Base-by-base conservation (phyloP, 176 grass and related monocot species). In the Triticum dicoccoides region DNA sequence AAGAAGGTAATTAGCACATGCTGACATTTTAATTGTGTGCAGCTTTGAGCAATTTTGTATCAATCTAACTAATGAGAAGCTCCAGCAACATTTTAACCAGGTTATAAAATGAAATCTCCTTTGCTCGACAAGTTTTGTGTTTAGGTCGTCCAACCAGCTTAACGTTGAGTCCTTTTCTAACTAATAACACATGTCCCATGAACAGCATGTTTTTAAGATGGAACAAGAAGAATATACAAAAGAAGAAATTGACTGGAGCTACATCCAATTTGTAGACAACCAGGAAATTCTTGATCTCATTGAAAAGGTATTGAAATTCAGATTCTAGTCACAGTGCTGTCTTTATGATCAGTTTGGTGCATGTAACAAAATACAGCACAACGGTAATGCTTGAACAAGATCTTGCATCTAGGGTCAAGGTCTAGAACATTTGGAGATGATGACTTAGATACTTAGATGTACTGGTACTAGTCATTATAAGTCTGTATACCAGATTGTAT, bases 21-120 rank as follows among this genome's bases (percentile, higher is more conserved):
- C 39, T 92, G 33, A 90, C 62, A 86, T 61, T 47, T 90, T 85
- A 9, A 81, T 78, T 15, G 79, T 89, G 37, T 88, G 84, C 93
- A 98, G 93, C 84, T 98, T 98, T 89, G 96, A 98, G 91, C 96
- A 95, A 77, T 98, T 98, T 85, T 98, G 96, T 88, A 98, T 98
- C 90, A 98, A 98, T 83, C 79, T 98, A 65, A 98, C 96, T 74
- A 98, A 98, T 62, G 96, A 98, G 88, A 98, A 98, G 87, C 93
- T 98, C 72, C 96, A 98, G 73, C 93, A 98, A 86, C 96, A 98
- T 85, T 98, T 98, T 84, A 98, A 98, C 76, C 96, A 98, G 93
- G 96, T 98, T 86, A 45, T 64, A 73, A 77, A 38, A 85, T 58
- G 4, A 17, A 73, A 76, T 65, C 4, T 73, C 30, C 30, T 58